Evolutionary conservation across 2,329 filamentous ascomycete species (phyloP), one percentile per base, ranked within the genome.

Genomic region (Diaporthe batatas): DNA sequence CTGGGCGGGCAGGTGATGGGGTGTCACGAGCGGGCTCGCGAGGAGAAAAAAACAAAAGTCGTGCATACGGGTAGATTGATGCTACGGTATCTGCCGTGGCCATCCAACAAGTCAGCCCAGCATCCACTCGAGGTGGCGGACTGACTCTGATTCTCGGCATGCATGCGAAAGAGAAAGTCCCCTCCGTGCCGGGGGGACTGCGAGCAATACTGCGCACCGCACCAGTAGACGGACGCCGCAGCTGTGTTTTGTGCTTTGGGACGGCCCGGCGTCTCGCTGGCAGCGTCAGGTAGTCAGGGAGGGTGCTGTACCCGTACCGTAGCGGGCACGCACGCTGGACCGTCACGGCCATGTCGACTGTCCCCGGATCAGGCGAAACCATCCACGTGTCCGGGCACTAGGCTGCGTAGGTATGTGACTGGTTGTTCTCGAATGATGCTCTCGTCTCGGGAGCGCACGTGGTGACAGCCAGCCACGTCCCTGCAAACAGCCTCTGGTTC

Each of bases 381-480:
- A n/a, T 65, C 44, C 62, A 65, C 44, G 44, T 65, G 62, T 51
- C 42, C 44, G 62, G 62, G 62, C 29, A 65, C 42, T 51, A 21
- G 44, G 7, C 16, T 8, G 29, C 6, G 16, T 47, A 10, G 36
- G 4, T 34, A 51, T n/a, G n/a, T 65, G 42, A 34, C 14, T 65
- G 59, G 51, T 65, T 51, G 62, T 65, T 65, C 62, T 51, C 62
- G 62, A 65, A 51, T 36, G 44, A 53, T 36, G 12, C 12, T 32
- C 62, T 67, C 47, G 62, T 67, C 62, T 53, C 62, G 62, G 62
- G 62, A 67, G n/a, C 62, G n/a, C 62, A 67, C 62, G 62, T 67
- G 62, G 62, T 51, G 47, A 67, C 62, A 53, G 62, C 44, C 62
- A 65, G 59, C 62, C 62, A 65, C 32, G 62, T 44, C 62, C 62